A percentile compares a stretch with the other conserved stretches of the same genome.
These are phyloP conservation scores for Laguncularia racemosa DNA, from an alignment of 345 rosid genomes.

Conservation along the genomic window DNA sequence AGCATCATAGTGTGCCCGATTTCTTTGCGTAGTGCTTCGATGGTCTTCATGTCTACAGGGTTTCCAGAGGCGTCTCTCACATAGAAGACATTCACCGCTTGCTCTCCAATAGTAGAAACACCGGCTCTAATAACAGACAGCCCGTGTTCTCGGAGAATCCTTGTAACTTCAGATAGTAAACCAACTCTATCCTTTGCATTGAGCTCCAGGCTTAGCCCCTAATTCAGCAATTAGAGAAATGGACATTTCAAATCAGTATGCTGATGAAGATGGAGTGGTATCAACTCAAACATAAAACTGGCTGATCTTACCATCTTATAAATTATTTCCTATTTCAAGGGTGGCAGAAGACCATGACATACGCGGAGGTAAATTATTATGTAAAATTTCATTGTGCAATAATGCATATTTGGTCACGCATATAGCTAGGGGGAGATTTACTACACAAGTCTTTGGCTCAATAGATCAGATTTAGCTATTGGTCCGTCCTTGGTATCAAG, in stretches of 20 bases:
- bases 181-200: slow-evolving; percentile 87
- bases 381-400: no score
- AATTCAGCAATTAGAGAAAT: neutral
- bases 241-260: no score
- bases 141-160: slow-evolving; percentile 82
- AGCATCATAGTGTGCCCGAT: slow-evolving; percentile 83
- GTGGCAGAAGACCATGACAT: no score
- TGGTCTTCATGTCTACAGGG: slow-evolving; percentile 66
- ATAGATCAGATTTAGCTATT: neutral
- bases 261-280: no score
- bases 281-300: no score
- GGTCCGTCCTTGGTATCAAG: neutral
- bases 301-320: no score
- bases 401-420: no score
- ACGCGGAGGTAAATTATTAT: no score
- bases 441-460: neutral
- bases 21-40: slow-evolving; percentile 73
- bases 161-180: slow-evolving; percentile 74
- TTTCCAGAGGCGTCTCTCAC: slow-evolving; percentile 85
- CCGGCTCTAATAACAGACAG: slow-evolving; percentile 78
- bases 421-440: no score
- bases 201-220: slow-evolving; percentile 86
- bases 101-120: slow-evolving; percentile 76
- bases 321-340: no score
- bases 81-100: slow-evolving; percentile 80